Evolutionary conservation across 2,329 filamentous ascomycete genomes (phyloP).

Genomic region (Neocatenulostroma microsporum): DNA sequence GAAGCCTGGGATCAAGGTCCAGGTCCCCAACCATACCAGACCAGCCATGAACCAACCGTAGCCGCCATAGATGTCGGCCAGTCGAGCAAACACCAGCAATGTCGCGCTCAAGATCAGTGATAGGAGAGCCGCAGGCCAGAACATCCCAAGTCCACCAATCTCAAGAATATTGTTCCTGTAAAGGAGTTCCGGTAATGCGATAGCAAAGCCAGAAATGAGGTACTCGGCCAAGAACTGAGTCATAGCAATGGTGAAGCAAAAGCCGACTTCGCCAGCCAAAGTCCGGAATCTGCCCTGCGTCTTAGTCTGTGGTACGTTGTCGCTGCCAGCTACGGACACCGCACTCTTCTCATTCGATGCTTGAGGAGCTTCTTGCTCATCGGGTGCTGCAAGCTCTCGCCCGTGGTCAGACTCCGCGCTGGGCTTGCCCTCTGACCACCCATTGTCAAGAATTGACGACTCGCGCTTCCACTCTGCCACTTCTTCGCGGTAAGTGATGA

Average conservation of each 20-base stretch:
- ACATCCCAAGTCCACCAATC: constrained; percentile 18
- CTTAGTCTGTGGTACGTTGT: not conserved
- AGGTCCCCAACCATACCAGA: constrained; percentile 28
- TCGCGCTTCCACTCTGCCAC: constrained; percentile 20
- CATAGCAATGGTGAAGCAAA: constrained; percentile 30
- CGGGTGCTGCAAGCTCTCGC: not conserved
- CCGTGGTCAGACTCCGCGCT: constrained; percentile 3
- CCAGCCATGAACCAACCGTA: constrained; percentile 30
- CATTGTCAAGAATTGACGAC: constrained; percentile 14
- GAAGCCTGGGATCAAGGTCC: constrained; percentile 30
- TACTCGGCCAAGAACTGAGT: constrained; percentile 32
- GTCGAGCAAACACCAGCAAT: constrained; percentile 26
- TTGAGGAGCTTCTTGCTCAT: not conserved
- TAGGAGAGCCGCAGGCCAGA: constrained; percentile 31
- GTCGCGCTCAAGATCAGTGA: constrained; percentile 28
- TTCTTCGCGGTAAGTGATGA: constrained; percentile 27
- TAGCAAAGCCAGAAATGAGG: constrained; percentile 31
- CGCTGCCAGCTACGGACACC: not conserved
- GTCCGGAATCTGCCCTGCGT: constrained; percentile 21
- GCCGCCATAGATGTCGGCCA: constrained; percentile 31
- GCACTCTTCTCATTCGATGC: not conserved
- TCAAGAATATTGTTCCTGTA: constrained; percentile 5
- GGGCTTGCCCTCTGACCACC: not conserved
- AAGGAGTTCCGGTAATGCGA: constrained; percentile 27
- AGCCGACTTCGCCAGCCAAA: constrained; percentile 25